A percentile compares a stretch with the other conserved stretches of the same genome.
These are phyloP conservation scores for Lipomyces chichibuensis DNA, from an alignment of 805 yeast genomes.

Conservation along the genomic window DNA sequence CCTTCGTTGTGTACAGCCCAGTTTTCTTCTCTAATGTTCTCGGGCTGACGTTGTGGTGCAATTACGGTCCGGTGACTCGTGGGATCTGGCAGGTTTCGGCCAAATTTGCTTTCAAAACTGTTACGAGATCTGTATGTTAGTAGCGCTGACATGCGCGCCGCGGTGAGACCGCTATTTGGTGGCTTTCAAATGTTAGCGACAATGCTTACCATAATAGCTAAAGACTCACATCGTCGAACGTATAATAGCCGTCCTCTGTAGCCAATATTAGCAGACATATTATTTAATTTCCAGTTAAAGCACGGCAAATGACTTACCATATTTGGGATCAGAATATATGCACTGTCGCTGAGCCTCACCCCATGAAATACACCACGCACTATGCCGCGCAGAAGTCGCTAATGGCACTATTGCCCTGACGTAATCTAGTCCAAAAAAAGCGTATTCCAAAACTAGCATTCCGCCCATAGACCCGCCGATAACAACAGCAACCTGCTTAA, in stretches of 20 bases:
- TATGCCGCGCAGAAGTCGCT: constrained; percentile 92
- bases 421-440: constrained; percentile 66
- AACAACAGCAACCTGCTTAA: constrained; percentile 77
- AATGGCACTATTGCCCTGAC: constrained; percentile 76
- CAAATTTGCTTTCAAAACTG: constrained; percentile 87
- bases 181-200: constrained; percentile 46
- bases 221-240: constrained; percentile 53
- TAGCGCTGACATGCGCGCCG: constrained; percentile 96
- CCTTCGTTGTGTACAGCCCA: constrained; percentile 93
- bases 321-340: constrained; percentile 92
- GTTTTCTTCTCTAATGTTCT: constrained; percentile 50
- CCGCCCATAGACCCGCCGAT: constrained; percentile 99
- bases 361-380: constrained; percentile 99
- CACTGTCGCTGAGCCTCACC: constrained; percentile 97
- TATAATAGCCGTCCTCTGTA: constrained; percentile 76
- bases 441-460: constrained; percentile 89
- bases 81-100: constrained; percentile 72
- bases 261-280: not conserved
- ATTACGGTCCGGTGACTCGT: constrained; percentile 45
- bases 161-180: constrained; percentile 84
- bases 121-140: constrained; percentile 90
- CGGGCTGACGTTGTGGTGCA: constrained; percentile 41
- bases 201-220: not conserved
- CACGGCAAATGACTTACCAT: constrained; percentile 43
- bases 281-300: not conserved